Evolutionary conservation across 2,329 filamentous ascomycete species (phyloP).

Genomic region (Sclerotinia nivalis): DNA sequence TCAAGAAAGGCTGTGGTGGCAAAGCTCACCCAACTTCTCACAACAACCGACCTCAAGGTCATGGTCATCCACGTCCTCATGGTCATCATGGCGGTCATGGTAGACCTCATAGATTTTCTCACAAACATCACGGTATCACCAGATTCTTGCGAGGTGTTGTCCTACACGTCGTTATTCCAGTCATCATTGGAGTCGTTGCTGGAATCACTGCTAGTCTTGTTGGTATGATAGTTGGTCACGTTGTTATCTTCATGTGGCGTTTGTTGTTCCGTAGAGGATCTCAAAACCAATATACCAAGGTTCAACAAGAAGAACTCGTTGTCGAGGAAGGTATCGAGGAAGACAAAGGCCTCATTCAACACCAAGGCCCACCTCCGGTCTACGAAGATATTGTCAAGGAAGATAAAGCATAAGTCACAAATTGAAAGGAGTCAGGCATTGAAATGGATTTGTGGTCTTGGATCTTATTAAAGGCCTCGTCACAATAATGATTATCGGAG

Average conservation of each 20-base stretch:
- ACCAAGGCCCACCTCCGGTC: conserved; percentile 38
- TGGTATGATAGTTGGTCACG: conserved; percentile 65
- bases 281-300: conserved; percentile 26
- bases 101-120: conserved; percentile 40
- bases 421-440: background rate
- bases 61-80: conserved; percentile 29
- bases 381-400: conserved; percentile 35
- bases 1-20: conserved; percentile 40
- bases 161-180: conserved; percentile 65
- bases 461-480: background rate
- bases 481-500: background rate
- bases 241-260: conserved; percentile 61
- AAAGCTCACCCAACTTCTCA: conserved; percentile 30
- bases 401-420: conserved; percentile 28
- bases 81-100: conserved; percentile 34
- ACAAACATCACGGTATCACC: conserved; percentile 46
- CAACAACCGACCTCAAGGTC: conserved; percentile 23
- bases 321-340: conserved; percentile 32
- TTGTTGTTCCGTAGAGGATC: conserved; percentile 51
- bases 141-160: conserved; percentile 56
- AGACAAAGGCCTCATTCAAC: conserved; percentile 33
- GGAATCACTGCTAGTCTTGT: conserved; percentile 67
- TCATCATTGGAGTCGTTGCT: conserved; percentile 67
- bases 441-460: background rate
- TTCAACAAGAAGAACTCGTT: conserved; percentile 33